Conservation (phyloP, 2,329 filamentous ascomycete genomes). For the Arthrobotrys pseudoclavata region DNA sequence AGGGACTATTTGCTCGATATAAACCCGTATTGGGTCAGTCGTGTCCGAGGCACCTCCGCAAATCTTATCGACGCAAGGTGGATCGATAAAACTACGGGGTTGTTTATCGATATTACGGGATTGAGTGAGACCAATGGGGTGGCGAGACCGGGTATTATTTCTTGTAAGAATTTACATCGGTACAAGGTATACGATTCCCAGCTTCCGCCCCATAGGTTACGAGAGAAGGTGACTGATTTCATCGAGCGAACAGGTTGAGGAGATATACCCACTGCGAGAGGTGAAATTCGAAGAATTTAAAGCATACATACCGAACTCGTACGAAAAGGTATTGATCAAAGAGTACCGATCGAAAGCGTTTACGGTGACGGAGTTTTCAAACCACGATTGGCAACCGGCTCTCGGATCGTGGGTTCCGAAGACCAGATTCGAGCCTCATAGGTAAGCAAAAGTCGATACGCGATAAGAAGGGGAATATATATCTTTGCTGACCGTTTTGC, state of each 20-base stretch:
- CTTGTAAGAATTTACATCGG: constrained; percentile 83
- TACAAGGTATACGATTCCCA: constrained; percentile 69
- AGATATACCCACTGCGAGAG: constrained; percentile 81
- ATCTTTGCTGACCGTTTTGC: neutral
- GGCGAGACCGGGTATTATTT: constrained; percentile 75
- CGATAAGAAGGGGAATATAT: neutral
- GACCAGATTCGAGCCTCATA: constrained; percentile 7
- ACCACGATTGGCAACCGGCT: constrained; percentile 50
- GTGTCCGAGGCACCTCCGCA: constrained; percentile 75
- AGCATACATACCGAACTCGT: constrained; percentile 78
- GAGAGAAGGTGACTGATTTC: neutral
- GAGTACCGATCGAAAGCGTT: constrained; percentile 77
- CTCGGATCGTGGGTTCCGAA: constrained; percentile 34
- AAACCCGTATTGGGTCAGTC: constrained; percentile 77
- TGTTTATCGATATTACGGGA: constrained; percentile 87
- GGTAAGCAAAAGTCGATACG: neutral
- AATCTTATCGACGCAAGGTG: constrained; percentile 89
- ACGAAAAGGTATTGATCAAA: constrained; percentile 75
- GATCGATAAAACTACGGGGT: constrained; percentile 81
- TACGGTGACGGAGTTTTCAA: constrained; percentile 73
- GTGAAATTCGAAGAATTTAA: constrained; percentile 81
- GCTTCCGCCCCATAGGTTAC: too few relatives aligned
- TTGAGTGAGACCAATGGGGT: constrained; percentile 76
- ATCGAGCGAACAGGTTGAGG: constrained; percentile 68
- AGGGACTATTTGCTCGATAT: constrained; percentile 80